Base-by-base conservation (phyloP, 1,284 basidiomycete species). In the Megacollybia platyphylla region DNA sequence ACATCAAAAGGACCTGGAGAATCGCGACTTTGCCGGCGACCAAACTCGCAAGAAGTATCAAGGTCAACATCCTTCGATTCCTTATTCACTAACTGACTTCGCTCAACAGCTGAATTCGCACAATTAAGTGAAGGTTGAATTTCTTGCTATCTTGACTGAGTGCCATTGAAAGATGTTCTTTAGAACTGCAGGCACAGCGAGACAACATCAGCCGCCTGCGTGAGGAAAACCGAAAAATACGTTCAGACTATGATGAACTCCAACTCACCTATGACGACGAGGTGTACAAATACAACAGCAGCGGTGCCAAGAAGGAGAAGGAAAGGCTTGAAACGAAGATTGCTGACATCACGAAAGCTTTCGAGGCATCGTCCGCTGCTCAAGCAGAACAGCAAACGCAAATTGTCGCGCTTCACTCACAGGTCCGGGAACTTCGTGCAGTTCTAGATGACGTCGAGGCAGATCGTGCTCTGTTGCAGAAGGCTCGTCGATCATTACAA, bases 1-100 rank as follows among this genome's bases (percentile, higher is more conserved):
- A 45, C 78, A 87, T 54, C 73, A 78, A 54, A 79, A 87, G 51
- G 83, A 87, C 49, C 68, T 87, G 20, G 67, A 73, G 8, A 83
- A 87, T 46, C 73, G 84, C 9, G 85, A 88, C 56, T 85, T 86
- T 54, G 65, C 79, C 9, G 70, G 76, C 35, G 79, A 87, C 51
- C 82, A 86, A 55, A 87, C 82, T 1, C 73, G 83, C 46, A 84
- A 87, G 65, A 87, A 87, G 56, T 87, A 87, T 52, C 83, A 87
- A 68, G 73, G 84, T 82, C 45, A 4, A 20, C 36, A 35, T 45
- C 18, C n/a, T 13, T 13, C 15, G 18, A 41, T 39, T 13, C 44
- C 20, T 11, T n/a, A 24, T 20, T 11, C 47, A 11, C 39, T 53
- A 20, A 52, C 44, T 32, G 31, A 41, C 32, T 6, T 13, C 26